Base-by-base conservation (phyloP, 179 eudicot species). In the Monotropa hypopitys region DNA sequence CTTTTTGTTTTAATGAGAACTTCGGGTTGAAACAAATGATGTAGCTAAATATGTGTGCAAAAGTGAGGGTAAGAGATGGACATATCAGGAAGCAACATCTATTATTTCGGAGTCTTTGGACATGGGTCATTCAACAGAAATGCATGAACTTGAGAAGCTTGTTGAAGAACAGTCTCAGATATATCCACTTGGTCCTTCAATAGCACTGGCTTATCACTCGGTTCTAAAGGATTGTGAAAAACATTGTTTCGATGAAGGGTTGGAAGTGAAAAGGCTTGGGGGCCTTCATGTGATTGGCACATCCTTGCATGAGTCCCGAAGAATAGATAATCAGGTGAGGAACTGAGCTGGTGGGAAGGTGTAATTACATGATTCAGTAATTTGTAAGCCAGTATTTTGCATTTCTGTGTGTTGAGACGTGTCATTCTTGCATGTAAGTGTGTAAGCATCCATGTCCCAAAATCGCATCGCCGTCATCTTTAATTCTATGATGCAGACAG, bases 261-360 rank as follows among this genome's bases (percentile, higher is more conserved):
- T 81, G 77, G 98, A 93, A 87, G 98, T 96, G 76, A 96, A 96
- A 85, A 81, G 83, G 77, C 96, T 96, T 76, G 99, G 99, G 45
- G 99, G 99, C 73, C 98, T 96, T 86, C 99, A 96, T 83, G 99
- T 96, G 77, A 91, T 96, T 78, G 99, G 99, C 43, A 96, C 99
- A 56, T 96, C 99, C 76, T 83, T 93, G 86, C 99, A 96, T 18
- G 99, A 96, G 81, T 96, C 99, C 23, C 91, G 99, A 23, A 89
- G 99, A 88, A 96, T 96, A 61, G 99, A 96, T 86, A 96, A 96
- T 76, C 99, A 96, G 92, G 99, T 90, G 74, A 84, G 80, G 68
- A 68, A 70, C 38, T 49, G 16, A 12, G 28, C 10, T 15, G 54
- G 30, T 23, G 46, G 21, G 70, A 16, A 35, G 32, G 30, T 23